A percentile compares a stretch with the other conserved stretches of the same genome.
phyloP scores from a whole-genome alignment of 2,329 filamentous ascomycete species.

The Sarocladium oryzae region DNA sequence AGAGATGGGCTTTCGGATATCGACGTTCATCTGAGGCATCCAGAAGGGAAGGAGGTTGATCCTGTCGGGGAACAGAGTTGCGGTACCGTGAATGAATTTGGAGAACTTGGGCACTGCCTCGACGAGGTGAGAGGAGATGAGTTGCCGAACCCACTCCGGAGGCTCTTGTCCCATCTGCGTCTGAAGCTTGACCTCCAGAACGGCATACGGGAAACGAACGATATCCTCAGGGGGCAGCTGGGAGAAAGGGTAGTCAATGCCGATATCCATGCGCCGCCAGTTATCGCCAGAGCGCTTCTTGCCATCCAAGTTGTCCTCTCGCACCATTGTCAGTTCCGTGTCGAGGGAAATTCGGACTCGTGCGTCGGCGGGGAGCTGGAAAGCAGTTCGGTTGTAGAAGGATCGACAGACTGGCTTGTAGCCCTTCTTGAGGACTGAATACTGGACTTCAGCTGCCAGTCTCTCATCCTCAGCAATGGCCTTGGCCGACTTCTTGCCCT shows the following conservation, averaged over 20 bases:
- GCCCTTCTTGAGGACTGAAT: slow-evolving; percentile 79
- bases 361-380: slow-evolving; percentile 93
- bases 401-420: slow-evolving; percentile 87
- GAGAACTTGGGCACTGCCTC: slow-evolving; percentile 99
- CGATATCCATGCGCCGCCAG: slow-evolving; percentile 96
- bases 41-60: slow-evolving; percentile 93
- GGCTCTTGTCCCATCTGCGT: slow-evolving; percentile 93
- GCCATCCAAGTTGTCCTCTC: slow-evolving; percentile 92
- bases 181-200: slow-evolving; percentile 95
- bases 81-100: slow-evolving; percentile 96
- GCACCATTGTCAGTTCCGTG: slow-evolving; percentile 89
- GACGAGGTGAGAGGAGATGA: slow-evolving; percentile 88
- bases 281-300: slow-evolving; percentile 71
- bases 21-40: slow-evolving; percentile 97
- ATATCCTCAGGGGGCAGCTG: slow-evolving; percentile 81
- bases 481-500: slow-evolving; percentile 88
- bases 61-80: slow-evolving; percentile 75
- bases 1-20: slow-evolving; percentile 87
- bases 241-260: slow-evolving; percentile 89
- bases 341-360: slow-evolving; percentile 95
- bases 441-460: slow-evolving; percentile 87
- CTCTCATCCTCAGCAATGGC: slow-evolving; percentile 88
- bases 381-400: slow-evolving; percentile 97
- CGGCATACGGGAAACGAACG: slow-evolving; percentile 88
- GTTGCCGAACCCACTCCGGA: slow-evolving; percentile 90